Evolutionary conservation across 257 asterid genomes (phyloP).

Genomic region (Penstemon newberryi): DNA sequence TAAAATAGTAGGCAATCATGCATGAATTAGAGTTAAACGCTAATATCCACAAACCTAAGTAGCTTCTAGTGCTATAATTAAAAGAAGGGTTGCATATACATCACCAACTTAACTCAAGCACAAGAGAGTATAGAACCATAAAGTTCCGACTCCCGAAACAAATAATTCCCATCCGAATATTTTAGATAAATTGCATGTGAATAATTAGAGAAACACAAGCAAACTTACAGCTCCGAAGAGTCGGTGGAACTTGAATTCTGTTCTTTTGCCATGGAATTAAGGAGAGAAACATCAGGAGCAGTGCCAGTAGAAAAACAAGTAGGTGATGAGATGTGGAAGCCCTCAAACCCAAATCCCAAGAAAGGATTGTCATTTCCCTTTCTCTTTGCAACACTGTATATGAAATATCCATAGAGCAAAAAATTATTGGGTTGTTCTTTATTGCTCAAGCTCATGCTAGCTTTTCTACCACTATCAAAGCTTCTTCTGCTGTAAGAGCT

Average conservation of each 20-base stretch:
- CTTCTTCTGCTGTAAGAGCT: slow-evolving; percentile 43
- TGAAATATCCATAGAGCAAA: slow-evolving; percentile 60
- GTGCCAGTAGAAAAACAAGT: slow-evolving; percentile 58
- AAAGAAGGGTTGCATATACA: background rate
- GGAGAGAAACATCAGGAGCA: slow-evolving; percentile 70
- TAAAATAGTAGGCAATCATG: too few relatives aligned
- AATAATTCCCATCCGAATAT: background rate
- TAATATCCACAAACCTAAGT: background rate
- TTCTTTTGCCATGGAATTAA: slow-evolving; percentile 49
- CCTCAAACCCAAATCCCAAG: slow-evolving; percentile 52
- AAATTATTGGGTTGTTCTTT: slow-evolving; percentile 65
- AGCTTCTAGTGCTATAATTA: background rate
- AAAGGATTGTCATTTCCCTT: slow-evolving; percentile 44
- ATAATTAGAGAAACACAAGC: slow-evolving; percentile 20
- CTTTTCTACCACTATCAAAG: slow-evolving; percentile 45
- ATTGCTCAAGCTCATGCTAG: slow-evolving; percentile 66
- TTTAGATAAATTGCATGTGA: background rate
- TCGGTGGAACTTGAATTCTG: slow-evolving; percentile 47
- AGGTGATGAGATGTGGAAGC: slow-evolving; percentile 47
- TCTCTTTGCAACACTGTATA: slow-evolving; percentile 57
- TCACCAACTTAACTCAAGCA: slow-evolving; percentile 1
- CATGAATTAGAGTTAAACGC: too few relatives aligned
- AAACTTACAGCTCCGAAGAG: slow-evolving; percentile 65
- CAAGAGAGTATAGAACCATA: background rate
- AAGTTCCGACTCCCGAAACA: background rate